Evolutionary conservation across 208 protist genomes (phyloP).

Genomic region (Acanthamoeba royreba): DNA sequence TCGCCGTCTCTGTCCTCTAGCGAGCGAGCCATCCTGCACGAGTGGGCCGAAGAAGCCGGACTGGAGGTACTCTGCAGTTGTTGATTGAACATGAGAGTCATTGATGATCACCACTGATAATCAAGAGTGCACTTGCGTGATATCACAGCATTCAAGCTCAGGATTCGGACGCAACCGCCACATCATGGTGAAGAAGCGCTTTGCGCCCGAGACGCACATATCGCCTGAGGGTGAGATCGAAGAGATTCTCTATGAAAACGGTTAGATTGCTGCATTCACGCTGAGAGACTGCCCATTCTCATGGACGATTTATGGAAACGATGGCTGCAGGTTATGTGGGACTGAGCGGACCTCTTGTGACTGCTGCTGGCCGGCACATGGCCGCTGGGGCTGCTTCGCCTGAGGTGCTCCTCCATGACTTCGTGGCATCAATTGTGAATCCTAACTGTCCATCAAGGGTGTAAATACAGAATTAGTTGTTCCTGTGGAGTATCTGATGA

Average conservation of each 20-base stretch:
- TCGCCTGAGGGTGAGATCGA: background rate
- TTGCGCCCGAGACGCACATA: background rate
- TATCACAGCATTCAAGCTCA: background rate
- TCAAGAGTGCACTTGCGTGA: background rate
- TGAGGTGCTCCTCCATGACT: background rate
- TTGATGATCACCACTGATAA: background rate
- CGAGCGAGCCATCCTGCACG: background rate
- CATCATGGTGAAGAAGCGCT: constrained; percentile 32
- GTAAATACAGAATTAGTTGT: background rate
- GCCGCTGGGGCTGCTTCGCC: background rate
- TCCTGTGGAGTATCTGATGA: background rate
- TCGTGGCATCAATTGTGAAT: background rate
- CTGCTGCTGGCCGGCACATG: background rate
- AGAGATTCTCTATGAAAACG: background rate
- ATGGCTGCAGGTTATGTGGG: background rate
- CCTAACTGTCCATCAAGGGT: background rate
- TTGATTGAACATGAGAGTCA: background rate
- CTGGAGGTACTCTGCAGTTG: background rate
- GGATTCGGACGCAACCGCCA: background rate
- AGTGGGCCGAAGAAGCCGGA: background rate
- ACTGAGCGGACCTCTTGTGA: background rate
- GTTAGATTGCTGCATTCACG: background rate
- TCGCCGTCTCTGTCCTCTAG: background rate
- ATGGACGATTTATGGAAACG: background rate
- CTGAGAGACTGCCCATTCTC: background rate